A percentile compares a stretch with the other conserved stretches of the same genome.
Conservation (phyloP, 2,329 filamentous ascomycete species). For the Dactylella cylindrospora region DNA sequence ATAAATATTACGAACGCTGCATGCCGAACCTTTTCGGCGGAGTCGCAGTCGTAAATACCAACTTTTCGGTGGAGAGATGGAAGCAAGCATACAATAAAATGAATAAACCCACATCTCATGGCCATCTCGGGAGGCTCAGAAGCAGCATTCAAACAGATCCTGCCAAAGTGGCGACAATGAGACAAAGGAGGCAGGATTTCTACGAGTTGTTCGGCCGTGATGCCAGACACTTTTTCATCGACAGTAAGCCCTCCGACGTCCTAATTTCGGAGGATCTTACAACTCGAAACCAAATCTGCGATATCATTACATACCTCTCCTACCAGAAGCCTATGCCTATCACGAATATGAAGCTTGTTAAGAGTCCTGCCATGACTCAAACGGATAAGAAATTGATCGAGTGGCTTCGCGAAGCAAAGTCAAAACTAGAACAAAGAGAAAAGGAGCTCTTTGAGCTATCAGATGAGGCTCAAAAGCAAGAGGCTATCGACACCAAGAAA, state of each 20-base stretch:
- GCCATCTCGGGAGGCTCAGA: no score
- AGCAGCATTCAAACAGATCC: conserved; percentile 8
- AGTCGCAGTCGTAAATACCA: conserved; percentile 19
- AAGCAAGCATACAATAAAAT: conserved; percentile 1
- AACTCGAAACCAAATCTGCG: conserved; percentile 18
- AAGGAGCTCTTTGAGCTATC: neutral
- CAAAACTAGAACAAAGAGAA: neutral
- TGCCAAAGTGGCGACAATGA: conserved; percentile 12
- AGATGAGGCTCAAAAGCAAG: conserved; percentile 1
- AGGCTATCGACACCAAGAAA: neutral
- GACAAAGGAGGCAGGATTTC: conserved; percentile 10
- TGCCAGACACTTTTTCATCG: conserved; percentile 24
- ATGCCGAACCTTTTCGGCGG: conserved; percentile 27
- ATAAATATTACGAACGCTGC: conserved; percentile 17
- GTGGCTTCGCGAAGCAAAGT: conserved; percentile 11
- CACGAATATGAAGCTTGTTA: conserved; percentile 16
- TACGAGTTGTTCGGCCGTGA: conserved; percentile 2
- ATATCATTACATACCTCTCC: conserved; percentile 19
- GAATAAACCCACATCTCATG: no score
- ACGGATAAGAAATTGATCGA: conserved; percentile 1
- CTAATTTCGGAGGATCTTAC: conserved; percentile 8
- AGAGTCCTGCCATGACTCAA: conserved; percentile 14
- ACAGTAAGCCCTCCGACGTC: neutral
- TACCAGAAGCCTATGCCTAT: conserved; percentile 22
- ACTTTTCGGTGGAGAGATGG: conserved; percentile 17